Conservation (phyloP, 306 rosid species). For the Ceratonia siliqua region DNA sequence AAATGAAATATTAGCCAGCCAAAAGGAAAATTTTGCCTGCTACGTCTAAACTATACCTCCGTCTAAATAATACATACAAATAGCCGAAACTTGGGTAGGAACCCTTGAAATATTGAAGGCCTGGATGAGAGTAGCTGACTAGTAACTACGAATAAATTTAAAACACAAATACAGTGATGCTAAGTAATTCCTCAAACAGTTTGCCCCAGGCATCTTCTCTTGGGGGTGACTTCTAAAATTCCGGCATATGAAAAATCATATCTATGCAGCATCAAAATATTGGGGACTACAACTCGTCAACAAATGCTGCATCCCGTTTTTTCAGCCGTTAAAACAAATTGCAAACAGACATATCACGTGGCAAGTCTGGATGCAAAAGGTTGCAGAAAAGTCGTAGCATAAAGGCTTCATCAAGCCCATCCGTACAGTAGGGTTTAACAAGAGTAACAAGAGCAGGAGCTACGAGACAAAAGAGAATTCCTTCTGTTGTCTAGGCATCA, state of each 20-base stretch:
- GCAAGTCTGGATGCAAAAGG: slow-evolving; percentile 1
- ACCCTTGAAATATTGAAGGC: background rate
- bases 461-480: slow-evolving; percentile 48
- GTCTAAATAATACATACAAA: background rate
- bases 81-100: slow-evolving; percentile 7
- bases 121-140: background rate
- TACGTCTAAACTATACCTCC: background rate
- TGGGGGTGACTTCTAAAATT: background rate
- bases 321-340: background rate
- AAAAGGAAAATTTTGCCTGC: background rate
- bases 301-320: slow-evolving; percentile 13
- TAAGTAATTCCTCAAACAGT: background rate
- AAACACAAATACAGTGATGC: background rate
- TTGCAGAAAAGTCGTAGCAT: background rate
- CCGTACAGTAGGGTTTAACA: background rate
- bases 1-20: background rate
- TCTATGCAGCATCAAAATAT: background rate
- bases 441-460: slow-evolving; percentile 16
- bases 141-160: background rate
- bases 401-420: slow-evolving; percentile 1
- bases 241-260: background rate
- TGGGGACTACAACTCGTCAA: background rate
- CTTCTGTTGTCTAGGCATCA: slow-evolving; percentile 60
- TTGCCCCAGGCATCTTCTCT: slow-evolving; percentile 14
- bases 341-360: background rate